These are phyloP conservation scores for Mariannaea elegans DNA, from an alignment of 2,329 filamentous ascomycete species.

Conservation along the genomic window DNA sequence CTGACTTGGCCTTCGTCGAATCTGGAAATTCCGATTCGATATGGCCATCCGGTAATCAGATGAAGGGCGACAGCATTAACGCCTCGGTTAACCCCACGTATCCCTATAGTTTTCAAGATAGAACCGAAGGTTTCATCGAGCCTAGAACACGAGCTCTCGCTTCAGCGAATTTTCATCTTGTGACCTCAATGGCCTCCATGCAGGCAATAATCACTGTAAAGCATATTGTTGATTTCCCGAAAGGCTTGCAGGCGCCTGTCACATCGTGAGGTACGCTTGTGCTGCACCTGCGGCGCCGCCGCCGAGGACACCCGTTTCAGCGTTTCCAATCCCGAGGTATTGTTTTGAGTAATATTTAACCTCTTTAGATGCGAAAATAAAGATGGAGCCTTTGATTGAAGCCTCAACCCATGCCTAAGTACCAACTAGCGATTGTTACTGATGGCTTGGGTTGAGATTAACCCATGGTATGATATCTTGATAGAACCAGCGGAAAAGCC, in stretches of 20 bases:
- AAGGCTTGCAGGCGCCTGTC: background rate
- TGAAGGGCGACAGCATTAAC: conserved; percentile 21
- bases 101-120: conserved; percentile 17
- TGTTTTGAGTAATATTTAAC: conserved; percentile 15
- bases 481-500: conserved; percentile 16
- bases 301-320: background rate
- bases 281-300: conserved; percentile 17
- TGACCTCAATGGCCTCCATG: conserved; percentile 23
- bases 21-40: conserved; percentile 19
- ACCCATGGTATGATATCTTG: conserved; percentile 23
- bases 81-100: conserved; percentile 15
- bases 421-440: background rate
- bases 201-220: conserved; percentile 16
- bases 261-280: conserved; percentile 23
- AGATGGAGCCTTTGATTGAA: conserved; percentile 18
- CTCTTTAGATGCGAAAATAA: conserved; percentile 18
- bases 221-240: background rate
- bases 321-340: background rate
- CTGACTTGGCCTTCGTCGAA: conserved; percentile 13
- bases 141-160: conserved; percentile 9
- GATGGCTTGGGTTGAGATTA: background rate
- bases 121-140: conserved; percentile 18
- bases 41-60: conserved; percentile 21
- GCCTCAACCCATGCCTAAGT: conserved; percentile 21
- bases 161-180: conserved; percentile 6